Base-by-base conservation (phyloP, 148 eudicot species). In the Camellia granthamiana region DNA sequence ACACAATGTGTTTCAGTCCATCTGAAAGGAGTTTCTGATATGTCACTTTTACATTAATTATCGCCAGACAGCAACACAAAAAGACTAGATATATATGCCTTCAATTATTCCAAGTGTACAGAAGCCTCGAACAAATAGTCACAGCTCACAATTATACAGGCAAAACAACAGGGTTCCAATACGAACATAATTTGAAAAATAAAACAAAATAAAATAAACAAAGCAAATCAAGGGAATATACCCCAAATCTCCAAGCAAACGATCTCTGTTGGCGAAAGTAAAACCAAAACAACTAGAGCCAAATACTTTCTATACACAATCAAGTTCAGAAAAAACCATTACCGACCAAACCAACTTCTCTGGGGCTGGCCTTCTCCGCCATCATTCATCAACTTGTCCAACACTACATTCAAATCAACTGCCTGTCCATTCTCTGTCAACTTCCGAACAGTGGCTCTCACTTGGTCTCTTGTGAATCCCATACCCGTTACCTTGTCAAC, bases 401-500 rank as follows among this genome's bases (percentile, higher is more conserved):
- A 81, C 67, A 95, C 98, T n/a, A 90, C 77, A 80, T 95, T 93
- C 84, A 95, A 80, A 81, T 95, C 98, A 65, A 93, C 97, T 0
- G 94, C 76, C 87, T 95, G 97, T 3, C 97, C 98, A 70, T 89
- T 93, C 80, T 95, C 97, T 0, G 94, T 93, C 81, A 95, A 71
- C 81, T 82, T 90, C 23, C 93, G 84, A 9, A 95, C 98, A 1
- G 96, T 95, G 30, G 91, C 98, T 79, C 88, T 88, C 7, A 93
- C 98, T 80, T 90, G 94, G 43, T 95, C 98, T 77, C 97, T 93
- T 8, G 98, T 81, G 79, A 95, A 95, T 43, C 98, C 98, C 98
- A 95, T 95, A 23, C 59, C 89, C 1, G 97, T 89, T 52, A 95
- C 92, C 81, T 87, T 95, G 83, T 95, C 95, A 41, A 95, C 85